Base-by-base conservation (phyloP, 1,284 basidiomycete species). In the Anthracocystis panici-leucophaei region DNA sequence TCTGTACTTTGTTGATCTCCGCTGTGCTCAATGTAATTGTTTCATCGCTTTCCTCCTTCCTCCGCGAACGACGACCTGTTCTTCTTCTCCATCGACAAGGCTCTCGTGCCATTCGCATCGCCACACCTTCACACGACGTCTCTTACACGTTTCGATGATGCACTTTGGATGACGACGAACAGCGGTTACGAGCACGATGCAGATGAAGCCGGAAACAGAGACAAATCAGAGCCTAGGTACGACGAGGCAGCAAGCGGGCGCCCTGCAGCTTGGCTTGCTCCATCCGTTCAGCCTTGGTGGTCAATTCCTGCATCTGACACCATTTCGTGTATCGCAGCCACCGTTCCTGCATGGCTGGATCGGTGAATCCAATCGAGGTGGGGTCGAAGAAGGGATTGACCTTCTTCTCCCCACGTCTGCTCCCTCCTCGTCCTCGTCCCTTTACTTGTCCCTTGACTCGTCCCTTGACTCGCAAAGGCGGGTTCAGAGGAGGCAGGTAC, bases 11-110 rank as follows among this genome's bases (percentile, higher is more conserved):
- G 29, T 12, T 35, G 10, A 1, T 21, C 14, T 10, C 9, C 11
- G 8, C 33, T n/a, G n/a, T 54, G 52, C 52, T 44, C 40, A 54
- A 54, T 49, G 56, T 57, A 57, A 27, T 57, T 57, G 44, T 57
- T 38, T 31, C 20, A 16, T 16, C 23, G 3, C 18, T 5, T 5
- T 7, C 35, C 20, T 20, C 20, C 11, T 20, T 40, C 35, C 12
- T 14, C 31, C 29, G 48, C n/a, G 1, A 20, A n/a, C 3, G 29
- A 11, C 27, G 23, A 33, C 29, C 16, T 14, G 33, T 33, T 11
- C 33, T 7, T 33, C 33, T 33, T 38, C 31, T 9, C 9, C 31
- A 33, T 33, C 31, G 27, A 27, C 27, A 27, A 27, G 27, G 27
- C 27, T 27, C 27, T 27, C 27, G 27, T 27, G 31, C 31, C 31